phyloP scores from a whole-genome alignment of 768 basidiomycete genomes.

The Rhizopogon vesiculosus region DNA sequence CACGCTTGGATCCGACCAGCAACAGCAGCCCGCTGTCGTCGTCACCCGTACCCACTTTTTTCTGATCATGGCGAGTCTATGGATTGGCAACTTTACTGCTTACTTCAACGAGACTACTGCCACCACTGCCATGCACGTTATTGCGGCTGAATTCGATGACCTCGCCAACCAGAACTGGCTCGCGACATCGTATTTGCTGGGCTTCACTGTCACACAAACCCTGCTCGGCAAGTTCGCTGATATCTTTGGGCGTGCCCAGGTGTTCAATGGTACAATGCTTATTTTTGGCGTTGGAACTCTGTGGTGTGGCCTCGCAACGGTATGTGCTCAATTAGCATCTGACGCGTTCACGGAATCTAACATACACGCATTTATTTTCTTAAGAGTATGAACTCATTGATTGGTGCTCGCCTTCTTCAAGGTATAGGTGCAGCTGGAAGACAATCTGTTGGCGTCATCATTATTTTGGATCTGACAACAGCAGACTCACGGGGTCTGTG shows the following conservation, averaged over 20 bases:
- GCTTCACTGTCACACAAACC: conserved; percentile 32
- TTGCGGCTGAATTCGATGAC: conserved; percentile 22
- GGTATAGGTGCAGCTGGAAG: conserved; percentile 33
- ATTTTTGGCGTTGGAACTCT: conserved; percentile 29
- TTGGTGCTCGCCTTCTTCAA: conserved; percentile 28
- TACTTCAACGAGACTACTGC: conserved; percentile 31
- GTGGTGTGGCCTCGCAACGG: conserved; percentile 29
- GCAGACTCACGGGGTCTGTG: conserved; percentile 30
- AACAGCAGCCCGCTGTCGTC: conserved; percentile 21
- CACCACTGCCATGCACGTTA: conserved; percentile 32
- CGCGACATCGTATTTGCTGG: conserved; percentile 29
- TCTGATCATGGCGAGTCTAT: conserved; percentile 28
- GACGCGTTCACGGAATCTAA: not conserved
- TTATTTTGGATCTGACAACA: conserved; percentile 31
- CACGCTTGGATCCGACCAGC: not conserved
- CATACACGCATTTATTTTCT: conserved; percentile 3
- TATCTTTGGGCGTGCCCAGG: conserved; percentile 29
- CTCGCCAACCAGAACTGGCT: conserved; percentile 31
- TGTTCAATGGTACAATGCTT: conserved; percentile 30
- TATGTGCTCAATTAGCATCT: conserved; percentile 8
- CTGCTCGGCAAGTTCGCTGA: conserved; percentile 31
- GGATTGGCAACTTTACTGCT: conserved; percentile 31
- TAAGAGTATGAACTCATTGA: conserved; percentile 31
- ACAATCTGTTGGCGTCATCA: conserved; percentile 32
- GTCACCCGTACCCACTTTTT: conserved; percentile 26